Conservation (phyloP, 1,284 basidiomycete species). For the Xerocomus tenax region DNA sequence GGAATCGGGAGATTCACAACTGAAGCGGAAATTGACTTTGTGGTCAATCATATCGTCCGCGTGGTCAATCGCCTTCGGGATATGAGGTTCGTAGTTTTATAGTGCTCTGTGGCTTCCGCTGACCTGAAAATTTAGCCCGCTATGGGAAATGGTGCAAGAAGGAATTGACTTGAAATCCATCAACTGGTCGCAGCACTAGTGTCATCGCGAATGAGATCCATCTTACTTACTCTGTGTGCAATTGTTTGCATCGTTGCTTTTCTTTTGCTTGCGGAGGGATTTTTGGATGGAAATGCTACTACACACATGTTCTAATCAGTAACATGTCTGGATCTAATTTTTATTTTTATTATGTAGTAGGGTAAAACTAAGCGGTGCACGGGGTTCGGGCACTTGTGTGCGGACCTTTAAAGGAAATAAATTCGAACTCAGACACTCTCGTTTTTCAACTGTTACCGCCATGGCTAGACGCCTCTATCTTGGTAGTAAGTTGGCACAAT, state of each 20-base stretch:
- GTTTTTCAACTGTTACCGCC: conserved; percentile 41
- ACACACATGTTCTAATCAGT: background rate
- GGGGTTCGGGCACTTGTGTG: conserved; percentile 19
- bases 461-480: conserved; percentile 79
- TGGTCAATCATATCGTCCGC: conserved; percentile 79
- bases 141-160: conserved; percentile 99
- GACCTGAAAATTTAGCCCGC: conserved; percentile 46
- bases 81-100: conserved; percentile 42
- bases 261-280: background rate
- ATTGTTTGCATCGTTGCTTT: conserved; percentile 3
- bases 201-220: background rate
- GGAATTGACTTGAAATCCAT: conserved; percentile 92
- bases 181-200: conserved; percentile 75
- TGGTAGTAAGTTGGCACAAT: conserved; percentile 50
- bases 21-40: conserved; percentile 93
- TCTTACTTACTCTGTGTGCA: conserved; percentile 8
- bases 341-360: background rate
- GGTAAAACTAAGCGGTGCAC: conserved; percentile 7
- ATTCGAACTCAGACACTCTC: conserved; percentile 35
- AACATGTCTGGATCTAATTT: background rate
- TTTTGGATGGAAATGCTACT: conserved; percentile 1
- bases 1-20: conserved; percentile 98
- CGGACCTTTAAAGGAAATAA: conserved; percentile 31
- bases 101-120: conserved; percentile 5
- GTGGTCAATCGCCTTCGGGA: conserved; percentile 73